A percentile compares a stretch with the other conserved stretches of the same genome.
These are phyloP conservation scores for Phytopythium delawarense DNA, from an alignment of 352 stramenopile genomes.

Conservation along the genomic window DNA sequence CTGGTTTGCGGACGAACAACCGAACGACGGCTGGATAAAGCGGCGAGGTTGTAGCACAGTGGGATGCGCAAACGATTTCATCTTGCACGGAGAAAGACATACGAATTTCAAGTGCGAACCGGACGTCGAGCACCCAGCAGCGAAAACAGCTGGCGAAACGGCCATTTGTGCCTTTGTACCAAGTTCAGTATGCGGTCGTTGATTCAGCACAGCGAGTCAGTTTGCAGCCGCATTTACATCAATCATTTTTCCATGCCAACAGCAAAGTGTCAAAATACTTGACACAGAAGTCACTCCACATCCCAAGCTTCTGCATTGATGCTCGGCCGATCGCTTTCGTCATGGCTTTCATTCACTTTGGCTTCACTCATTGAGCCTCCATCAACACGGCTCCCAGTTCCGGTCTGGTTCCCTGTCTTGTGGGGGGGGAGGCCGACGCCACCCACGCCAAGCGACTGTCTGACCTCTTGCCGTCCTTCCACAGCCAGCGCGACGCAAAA, in stretches of 20 bases:
- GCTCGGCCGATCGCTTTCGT: background rate
- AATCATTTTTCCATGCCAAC: background rate
- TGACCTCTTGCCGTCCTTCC: background rate
- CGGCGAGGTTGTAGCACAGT: background rate
- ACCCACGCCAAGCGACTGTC: background rate
- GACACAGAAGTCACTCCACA: background rate
- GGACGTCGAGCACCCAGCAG: background rate
- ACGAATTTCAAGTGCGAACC: background rate
- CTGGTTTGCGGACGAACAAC: background rate
- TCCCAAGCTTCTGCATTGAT: background rate
- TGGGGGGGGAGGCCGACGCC: no score
- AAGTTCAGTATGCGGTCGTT: background rate
- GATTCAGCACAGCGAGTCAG: background rate
- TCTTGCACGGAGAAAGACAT: background rate
- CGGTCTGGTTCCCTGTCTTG: no score
- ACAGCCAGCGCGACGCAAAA: background rate
- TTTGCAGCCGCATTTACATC: background rate
- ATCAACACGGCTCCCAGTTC: no score
- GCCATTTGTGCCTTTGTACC: background rate
- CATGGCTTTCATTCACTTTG: no score
- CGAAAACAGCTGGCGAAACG: constrained; percentile 1
- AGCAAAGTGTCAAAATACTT: background rate
- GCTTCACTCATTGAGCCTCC: no score
- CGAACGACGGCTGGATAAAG: background rate
- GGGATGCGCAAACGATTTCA: background rate